These are phyloP conservation scores for Allantophomopsis cytisporea DNA, from an alignment of 2,329 filamentous ascomycete species.

Conservation along the genomic window DNA sequence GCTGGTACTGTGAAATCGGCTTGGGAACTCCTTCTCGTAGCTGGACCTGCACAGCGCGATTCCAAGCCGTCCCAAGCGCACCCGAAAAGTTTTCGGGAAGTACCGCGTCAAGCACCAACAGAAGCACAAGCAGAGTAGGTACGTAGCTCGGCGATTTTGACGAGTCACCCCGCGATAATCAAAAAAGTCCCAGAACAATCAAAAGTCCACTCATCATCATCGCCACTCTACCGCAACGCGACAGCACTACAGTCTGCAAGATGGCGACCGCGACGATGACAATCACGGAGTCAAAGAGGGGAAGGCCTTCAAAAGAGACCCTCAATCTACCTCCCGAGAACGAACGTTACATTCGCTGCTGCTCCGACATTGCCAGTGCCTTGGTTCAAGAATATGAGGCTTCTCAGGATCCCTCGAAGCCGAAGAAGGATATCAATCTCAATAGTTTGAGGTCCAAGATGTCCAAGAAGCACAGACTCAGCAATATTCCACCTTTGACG, in stretches of 20 bases:
- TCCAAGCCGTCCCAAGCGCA: not conserved
- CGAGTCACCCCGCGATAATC: too few relatives aligned
- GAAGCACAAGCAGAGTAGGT: too few relatives aligned
- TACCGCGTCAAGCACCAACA: too few relatives aligned
- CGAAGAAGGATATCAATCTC: slow-evolving; percentile 80
- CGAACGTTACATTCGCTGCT: slow-evolving; percentile 86
- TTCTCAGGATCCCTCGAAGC: slow-evolving; percentile 55
- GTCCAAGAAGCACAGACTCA: slow-evolving; percentile 83
- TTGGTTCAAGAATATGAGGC: slow-evolving; percentile 91
- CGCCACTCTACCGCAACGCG: too few relatives aligned
- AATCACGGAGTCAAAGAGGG: slow-evolving; percentile 34
- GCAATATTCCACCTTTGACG: slow-evolving; percentile 78
- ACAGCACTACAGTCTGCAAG: not conserved
- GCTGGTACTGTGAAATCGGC: slow-evolving; percentile 3
- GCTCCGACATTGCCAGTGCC: slow-evolving; percentile 86
- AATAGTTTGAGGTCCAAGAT: slow-evolving; percentile 79
- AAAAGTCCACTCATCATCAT: too few relatives aligned
- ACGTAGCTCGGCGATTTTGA: too few relatives aligned
- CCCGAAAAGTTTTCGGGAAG: slow-evolving; percentile 1
- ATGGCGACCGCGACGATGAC: slow-evolving; percentile 53
- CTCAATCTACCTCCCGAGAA: slow-evolving; percentile 74
- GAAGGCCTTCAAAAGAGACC: slow-evolving; percentile 46
- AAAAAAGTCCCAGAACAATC: too few relatives aligned
- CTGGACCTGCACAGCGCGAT: too few relatives aligned
- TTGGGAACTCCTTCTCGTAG: not conserved